Conservation (phyloP, 2,329 filamentous ascomycete species). For the Colletotrichum sp. region DNA sequence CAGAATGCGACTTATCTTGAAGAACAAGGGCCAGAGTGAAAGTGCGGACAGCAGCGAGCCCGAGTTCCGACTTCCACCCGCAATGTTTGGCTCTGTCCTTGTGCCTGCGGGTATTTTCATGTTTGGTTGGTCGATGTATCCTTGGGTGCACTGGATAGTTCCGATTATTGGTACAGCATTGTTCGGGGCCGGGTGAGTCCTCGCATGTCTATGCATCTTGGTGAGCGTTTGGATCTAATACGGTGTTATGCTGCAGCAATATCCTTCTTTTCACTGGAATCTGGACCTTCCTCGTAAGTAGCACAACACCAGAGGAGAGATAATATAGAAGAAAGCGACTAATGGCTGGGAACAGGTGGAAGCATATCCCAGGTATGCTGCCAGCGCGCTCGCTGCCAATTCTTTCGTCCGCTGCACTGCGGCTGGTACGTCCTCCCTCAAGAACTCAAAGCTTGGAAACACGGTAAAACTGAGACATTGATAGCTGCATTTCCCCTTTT, state of each 20-base stretch:
- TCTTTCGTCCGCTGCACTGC: conserved; percentile 80
- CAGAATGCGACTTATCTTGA: conserved; percentile 60
- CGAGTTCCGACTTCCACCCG: conserved; percentile 82
- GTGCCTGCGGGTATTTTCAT: conserved; percentile 85
- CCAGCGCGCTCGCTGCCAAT: conserved; percentile 82
- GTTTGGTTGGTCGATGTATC: conserved; percentile 85
- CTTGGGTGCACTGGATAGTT: conserved; percentile 76
- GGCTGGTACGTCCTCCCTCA: conserved; percentile 55
- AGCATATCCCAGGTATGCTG: conserved; percentile 77
- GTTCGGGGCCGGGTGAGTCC: conserved; percentile 72
- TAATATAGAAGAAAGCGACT: background rate
- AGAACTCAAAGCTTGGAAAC: background rate
- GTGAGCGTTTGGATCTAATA: background rate
- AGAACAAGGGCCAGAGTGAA: conserved; percentile 55
- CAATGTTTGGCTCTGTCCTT: conserved; percentile 75
- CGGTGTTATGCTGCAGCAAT: conserved; percentile 50
- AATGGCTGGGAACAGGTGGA: conserved; percentile 57
- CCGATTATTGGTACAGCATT: conserved; percentile 77
- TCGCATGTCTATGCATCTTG: background rate
- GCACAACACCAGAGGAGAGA: background rate
- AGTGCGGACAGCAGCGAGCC: conserved; percentile 71
- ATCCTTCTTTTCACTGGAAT: conserved; percentile 83
- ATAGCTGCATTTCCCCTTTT: conserved; percentile 78
- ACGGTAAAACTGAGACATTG: background rate
- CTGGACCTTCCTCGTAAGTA: conserved; percentile 83